A percentile compares a stretch with the other conserved stretches of the same genome.
Evolutionary conservation across 352 stramenopile genomes (phyloP).

Genomic region (Phytophthora ramorum): DNA sequence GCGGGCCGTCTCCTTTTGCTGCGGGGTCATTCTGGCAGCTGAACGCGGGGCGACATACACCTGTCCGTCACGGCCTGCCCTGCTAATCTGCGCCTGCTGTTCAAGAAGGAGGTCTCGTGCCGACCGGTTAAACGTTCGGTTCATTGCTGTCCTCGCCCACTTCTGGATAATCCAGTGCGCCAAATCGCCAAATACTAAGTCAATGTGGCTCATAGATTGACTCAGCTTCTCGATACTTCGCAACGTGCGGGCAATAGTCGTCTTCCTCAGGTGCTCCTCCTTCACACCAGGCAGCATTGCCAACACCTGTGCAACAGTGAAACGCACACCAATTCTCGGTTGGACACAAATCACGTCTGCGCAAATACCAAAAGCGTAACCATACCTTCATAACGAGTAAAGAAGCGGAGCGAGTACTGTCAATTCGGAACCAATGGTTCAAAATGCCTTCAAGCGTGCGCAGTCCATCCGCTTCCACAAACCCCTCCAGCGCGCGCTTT

Average conservation of each 20-base stretch:
- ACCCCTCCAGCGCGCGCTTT: constrained; percentile 60
- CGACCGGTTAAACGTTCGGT: constrained; percentile 47
- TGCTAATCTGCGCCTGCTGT: constrained; percentile 48
- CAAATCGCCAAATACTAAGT: constrained; percentile 55
- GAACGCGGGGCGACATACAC: constrained; percentile 36
- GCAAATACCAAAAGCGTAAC: neutral
- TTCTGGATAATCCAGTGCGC: constrained; percentile 68
- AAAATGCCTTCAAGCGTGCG: constrained; percentile 58
- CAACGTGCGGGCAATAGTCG: constrained; percentile 65
- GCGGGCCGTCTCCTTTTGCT: constrained; percentile 36
- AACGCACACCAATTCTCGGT: neutral
- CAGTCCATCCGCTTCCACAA: constrained; percentile 71
- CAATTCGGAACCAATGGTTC: constrained; percentile 56
- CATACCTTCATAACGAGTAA: constrained; percentile 66
- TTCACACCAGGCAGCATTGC: constrained; percentile 63
- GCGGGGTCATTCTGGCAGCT: constrained; percentile 20
- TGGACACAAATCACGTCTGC: neutral
- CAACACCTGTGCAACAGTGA: constrained; percentile 30
- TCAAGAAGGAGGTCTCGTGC: constrained; percentile 50
- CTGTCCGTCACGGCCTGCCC: constrained; percentile 32
- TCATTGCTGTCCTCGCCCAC: constrained; percentile 59
- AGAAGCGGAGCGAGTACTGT: constrained; percentile 47
- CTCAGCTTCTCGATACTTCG: constrained; percentile 53
- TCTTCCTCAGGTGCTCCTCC: constrained; percentile 55
- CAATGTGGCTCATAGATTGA: constrained; percentile 44